Base-by-base conservation (phyloP, 2,329 filamentous ascomycete genomes). In the Trichoderma sp. region DNA sequence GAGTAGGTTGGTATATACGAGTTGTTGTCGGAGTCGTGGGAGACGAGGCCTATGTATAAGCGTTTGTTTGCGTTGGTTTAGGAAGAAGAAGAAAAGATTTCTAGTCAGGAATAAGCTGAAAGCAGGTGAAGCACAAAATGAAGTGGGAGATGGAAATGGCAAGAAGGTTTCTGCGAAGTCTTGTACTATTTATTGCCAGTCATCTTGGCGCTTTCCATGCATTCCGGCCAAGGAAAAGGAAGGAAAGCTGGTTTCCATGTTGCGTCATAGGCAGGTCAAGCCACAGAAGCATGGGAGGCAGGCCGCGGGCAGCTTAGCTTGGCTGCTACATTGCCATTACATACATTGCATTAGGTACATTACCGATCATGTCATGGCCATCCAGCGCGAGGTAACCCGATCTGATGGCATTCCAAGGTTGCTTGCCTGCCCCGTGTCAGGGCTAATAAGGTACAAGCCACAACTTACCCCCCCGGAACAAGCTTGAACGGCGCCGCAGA, bases 251-350 rank as follows among this genome's bases (percentile, higher is more conserved):
- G 60, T 59, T 60, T 58, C 54, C 55, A 73, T 74, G 52, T 69
- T 78, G 76, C 77, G 77, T 79, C 77, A 79, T 79, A 75, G 77
- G 78, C 72, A 74, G 71, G 70, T 68, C 69, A 70, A 68, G 46
- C 70, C 63, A 70, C 61, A 60, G 37, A 43, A 49, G 18, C 46
- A 49, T 21, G 46, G 13, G n/a, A 51, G 49, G 49, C 11, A 51
- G 14, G 37, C 37, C 16, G 37, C 14, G 49, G 11, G 24, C 24
- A 52, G n/a, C 2, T 21, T 52, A 52, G 24, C 49, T 8, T 24
- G 7, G 3, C 39, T 43, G 39, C 16, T 43, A 43, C 39, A 5
- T 14, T 30, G 6, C 28, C 3, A 14, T 2, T 34, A 32, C 13
- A 13, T 18, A 39, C 16, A 7, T 39, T 18, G 7, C 39, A 14